Evolutionary conservation across 805 yeast genomes (phyloP).

Genomic region (Kuraishia molischiana): DNA sequence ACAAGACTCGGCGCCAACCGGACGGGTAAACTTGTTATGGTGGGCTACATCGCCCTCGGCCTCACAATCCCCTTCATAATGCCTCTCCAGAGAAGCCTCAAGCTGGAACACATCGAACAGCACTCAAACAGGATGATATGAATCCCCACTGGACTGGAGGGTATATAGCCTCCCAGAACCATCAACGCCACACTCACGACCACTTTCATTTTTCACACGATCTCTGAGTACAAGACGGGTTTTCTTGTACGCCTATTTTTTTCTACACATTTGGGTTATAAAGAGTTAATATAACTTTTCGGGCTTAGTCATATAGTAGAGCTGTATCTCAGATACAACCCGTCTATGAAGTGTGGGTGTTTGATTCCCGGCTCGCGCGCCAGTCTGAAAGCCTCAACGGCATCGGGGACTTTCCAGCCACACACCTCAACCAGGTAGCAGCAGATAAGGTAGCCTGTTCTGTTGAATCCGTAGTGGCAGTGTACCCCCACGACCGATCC

Average conservation of each 20-base stretch:
- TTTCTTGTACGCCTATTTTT: no score
- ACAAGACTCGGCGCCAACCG: neutral
- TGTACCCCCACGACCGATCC: slow-evolving; percentile 48
- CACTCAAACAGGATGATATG: no score
- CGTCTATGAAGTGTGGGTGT: slow-evolving; percentile 71
- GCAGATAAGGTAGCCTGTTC: slow-evolving; percentile 68
- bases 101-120: neutral
- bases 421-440: slow-evolving; percentile 54
- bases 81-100: slow-evolving; percentile 1
- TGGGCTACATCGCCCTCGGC: slow-evolving; percentile 21
- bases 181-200: no score
- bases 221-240: no score
- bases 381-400: slow-evolving; percentile 44
- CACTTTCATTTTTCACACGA: no score
- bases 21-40: slow-evolving; percentile 14
- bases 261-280: no score
- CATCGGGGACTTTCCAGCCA: slow-evolving; percentile 52
- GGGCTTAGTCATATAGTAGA: no score
- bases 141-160: no score
- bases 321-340: slow-evolving; percentile 50
- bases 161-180: no score
- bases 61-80: slow-evolving; percentile 20
- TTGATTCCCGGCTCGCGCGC: slow-evolving; percentile 67
- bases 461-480: slow-evolving; percentile 75
- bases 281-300: no score